A percentile compares a stretch with the other conserved stretches of the same genome.
These are phyloP conservation scores for Staphylotrichum longicolle DNA, from an alignment of 495 filamentous ascomycete genomes.

Conservation along the genomic window DNA sequence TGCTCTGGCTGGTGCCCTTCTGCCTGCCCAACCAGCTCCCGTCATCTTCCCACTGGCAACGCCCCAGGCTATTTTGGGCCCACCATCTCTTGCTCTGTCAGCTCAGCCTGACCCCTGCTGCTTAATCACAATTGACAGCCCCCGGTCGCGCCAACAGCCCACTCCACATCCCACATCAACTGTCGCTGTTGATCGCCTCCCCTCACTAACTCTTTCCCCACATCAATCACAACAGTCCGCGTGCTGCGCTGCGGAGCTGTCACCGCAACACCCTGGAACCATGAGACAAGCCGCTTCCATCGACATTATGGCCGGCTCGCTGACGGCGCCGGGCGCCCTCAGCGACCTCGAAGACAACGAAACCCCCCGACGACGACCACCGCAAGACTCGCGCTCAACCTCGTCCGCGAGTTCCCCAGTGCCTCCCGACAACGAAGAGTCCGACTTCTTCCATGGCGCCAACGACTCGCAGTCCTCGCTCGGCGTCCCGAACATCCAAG, in stretches of 20 bases:
- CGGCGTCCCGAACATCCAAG: constrained; percentile 71
- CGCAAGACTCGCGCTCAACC: constrained; percentile 49
- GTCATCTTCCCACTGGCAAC: too few relatives aligned
- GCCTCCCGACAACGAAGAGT: constrained; percentile 76
- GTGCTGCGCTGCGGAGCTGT: constrained; percentile 27
- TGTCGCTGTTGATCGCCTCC: constrained; percentile 17
- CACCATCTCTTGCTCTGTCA: constrained; percentile 1
- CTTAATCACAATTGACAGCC: constrained; percentile 25
- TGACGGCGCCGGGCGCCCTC: constrained; percentile 14
- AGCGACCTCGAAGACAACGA: constrained; percentile 1
- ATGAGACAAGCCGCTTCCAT: constrained; percentile 41
- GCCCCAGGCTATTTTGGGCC: constrained; percentile 32
- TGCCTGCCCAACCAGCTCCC: too few relatives aligned
- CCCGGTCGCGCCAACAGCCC: constrained; percentile 24
- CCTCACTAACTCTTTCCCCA: constrained; percentile 12
- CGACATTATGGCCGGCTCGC: constrained; percentile 46
- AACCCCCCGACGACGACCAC: constrained; percentile 10
- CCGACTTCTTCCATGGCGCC: constrained; percentile 80
- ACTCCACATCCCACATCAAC: constrained; percentile 21
- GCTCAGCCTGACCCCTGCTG: constrained; percentile 21
- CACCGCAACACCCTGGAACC: constrained; percentile 13
- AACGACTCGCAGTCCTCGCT: constrained; percentile 93
- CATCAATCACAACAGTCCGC: constrained; percentile 10
- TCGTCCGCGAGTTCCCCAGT: constrained; percentile 84
- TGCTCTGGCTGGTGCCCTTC: too few relatives aligned